Evolutionary conservation across 2,329 filamentous ascomycete species (phyloP), one percentile per base, ranked within the genome.

Genomic region (Alternaria postmessia): DNA sequence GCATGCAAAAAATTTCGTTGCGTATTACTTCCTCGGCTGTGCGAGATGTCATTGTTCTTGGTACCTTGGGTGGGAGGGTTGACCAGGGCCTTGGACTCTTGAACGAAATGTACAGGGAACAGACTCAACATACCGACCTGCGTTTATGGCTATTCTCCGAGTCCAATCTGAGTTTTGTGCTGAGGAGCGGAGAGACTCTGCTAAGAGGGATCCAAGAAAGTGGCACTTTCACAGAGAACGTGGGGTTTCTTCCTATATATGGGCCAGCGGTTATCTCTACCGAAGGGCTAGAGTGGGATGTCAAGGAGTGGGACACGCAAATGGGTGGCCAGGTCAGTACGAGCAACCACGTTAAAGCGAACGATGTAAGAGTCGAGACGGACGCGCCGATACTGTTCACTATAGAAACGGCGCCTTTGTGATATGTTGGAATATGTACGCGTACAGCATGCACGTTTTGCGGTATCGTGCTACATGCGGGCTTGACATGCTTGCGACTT

Each of bases 61-160:
- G 94, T 41, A 93, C 94, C 2, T 85, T 98, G 0, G 93, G 92
- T 43, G 95, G 95, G 7, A 89, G 95, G 30, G 91, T 98, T 16
- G 95, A 99, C 78, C 95, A 99, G 76, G 94, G 91, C 2, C 85
- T 99, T 48, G 93, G 92, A 58, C 89, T 96, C 70, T 85, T 99
- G 53, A 92, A 97, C 75, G 92, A 97, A 75, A 84, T 98, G 46
- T 94, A 85, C 58, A 79, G 82, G 59, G 85, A 84, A 67, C 79
- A 83, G 57, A 67, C 63, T 16, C 68, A 71, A 34, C 73, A 85
- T 44, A 80, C 83, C 0, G 75, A 73, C n/a, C 64, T 79, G 18
- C 77, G 76, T 20, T 71, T 98, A 65, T 97, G 90, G 79, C 85
- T 99, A 8, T 84, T 97, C 46, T 94, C 92, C 1, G 90, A 91